Base-by-base conservation (phyloP, 148 eudicot species). In the Persicaria tinctoria region DNA sequence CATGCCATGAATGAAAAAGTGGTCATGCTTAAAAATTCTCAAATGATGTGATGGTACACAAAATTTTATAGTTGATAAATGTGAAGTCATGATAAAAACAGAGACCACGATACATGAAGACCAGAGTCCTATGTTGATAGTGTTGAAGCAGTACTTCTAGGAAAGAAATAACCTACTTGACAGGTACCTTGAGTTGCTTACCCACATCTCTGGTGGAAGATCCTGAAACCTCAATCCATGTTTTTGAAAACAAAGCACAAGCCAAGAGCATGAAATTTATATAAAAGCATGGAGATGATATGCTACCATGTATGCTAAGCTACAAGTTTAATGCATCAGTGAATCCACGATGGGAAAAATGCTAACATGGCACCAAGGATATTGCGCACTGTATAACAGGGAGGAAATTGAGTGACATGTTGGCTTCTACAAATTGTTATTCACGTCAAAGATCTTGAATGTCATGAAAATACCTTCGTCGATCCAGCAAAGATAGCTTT, bases 171-270 rank as follows among this genome's bases (percentile, higher is more conserved):
- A n/a, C 20, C 38, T 51, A 27, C 48, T 11, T 12, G 13, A 48
- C n/a, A 0, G 53, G 56, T 73, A 84, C 93, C 90, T 90, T 87
- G 3, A 88, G 88, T 70, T 87, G 94, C 59, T 83, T 82, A 57
- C 90, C 91, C 14, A 90, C 94, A 78, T 88, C 90, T 76, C 77
- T 79, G 14, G 90, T 91, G 32, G 94, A 90, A 62, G 87, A 90
- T 79, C 94, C 90, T 53, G 94, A 90, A n/a, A 86, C 90, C 75
- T 90, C 86, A 80, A 81, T 84, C 94, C 94, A 90, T 8, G 89
- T 86, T 76, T 87, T 87, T 11, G 94, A 86, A 59, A 90, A 88
- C 54, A 88, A 51, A 1, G 91, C 91, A 76, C 95, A 90, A 8
- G 91, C 88, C 68, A 90, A 78, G 6, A 90, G 81, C 90, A 86